Evolutionary conservation across 345 rosid species (phyloP).

Genomic region (Excoecaria cochinchinensis): DNA sequence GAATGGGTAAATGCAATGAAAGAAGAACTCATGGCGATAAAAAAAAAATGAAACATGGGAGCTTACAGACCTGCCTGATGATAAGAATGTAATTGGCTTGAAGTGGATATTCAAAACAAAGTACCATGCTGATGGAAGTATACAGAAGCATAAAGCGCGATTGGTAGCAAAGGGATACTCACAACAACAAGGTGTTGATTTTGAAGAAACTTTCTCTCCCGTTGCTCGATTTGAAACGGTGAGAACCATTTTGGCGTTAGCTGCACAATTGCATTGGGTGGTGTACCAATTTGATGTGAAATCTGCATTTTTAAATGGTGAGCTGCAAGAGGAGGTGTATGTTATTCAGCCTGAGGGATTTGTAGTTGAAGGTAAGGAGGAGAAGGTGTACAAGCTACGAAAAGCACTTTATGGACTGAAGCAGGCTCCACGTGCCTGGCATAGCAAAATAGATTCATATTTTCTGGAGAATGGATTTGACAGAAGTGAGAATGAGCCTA

Average conservation of each 20-base stretch:
- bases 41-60: not conserved
- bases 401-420: not conserved
- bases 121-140: not conserved
- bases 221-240: not conserved
- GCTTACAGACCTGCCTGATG: not conserved
- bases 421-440: not conserved
- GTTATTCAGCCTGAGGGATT: no score
- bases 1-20: no score
- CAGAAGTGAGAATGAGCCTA: no score
- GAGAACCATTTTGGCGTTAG: no score
- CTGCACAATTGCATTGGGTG: no score
- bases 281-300: no score
- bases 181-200: not conserved
- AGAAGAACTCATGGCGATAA: no score
- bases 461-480: not conserved
- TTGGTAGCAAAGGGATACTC: not conserved
- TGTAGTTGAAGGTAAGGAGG: no score
- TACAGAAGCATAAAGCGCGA: not conserved
- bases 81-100: no score
- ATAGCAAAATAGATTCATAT: not conserved
- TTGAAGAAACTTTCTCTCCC: not conserved
- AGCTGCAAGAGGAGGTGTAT: no score
- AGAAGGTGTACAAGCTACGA: no score
- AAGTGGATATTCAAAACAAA: not conserved
- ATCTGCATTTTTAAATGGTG: no score